A percentile compares a stretch with the other conserved stretches of the same genome.
Evolutionary conservation across 176 grass and related monocot species (phyloP).

Genomic region (Alopecurus myosuroides): DNA sequence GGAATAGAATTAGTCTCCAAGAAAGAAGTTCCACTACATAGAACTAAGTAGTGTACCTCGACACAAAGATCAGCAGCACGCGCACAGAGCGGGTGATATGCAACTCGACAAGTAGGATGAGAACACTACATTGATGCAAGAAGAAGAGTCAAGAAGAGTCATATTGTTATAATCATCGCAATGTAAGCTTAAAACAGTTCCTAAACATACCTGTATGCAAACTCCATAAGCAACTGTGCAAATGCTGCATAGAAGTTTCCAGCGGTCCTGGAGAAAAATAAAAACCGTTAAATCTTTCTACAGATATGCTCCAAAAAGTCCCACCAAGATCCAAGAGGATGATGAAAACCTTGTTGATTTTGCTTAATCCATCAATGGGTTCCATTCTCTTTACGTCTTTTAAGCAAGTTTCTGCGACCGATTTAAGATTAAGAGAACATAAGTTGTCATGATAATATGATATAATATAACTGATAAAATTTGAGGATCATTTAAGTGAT

Average conservation of each 20-base stretch:
- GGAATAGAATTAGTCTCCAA: slow-evolving; percentile 5
- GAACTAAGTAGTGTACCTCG: slow-evolving; percentile 54
- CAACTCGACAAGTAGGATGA: slow-evolving; percentile 90
- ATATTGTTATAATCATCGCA: slow-evolving; percentile 23
- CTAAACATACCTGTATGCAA: slow-evolving; percentile 84
- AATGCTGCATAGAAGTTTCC: slow-evolving; percentile 99
- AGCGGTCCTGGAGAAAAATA: slow-evolving; percentile 63
- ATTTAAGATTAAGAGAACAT: slow-evolving; percentile 30
- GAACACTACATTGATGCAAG: slow-evolving; percentile 63
- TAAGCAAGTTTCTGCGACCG: slow-evolving; percentile 86
- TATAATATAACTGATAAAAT: not conserved
- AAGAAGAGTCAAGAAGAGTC: slow-evolving; percentile 27
- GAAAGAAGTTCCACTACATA: slow-evolving; percentile 21
- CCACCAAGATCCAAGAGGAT: slow-evolving; percentile 11
- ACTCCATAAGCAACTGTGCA: slow-evolving; percentile 95
- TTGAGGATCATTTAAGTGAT: not conserved
- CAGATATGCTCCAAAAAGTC: slow-evolving; percentile 20
- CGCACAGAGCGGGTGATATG: slow-evolving; percentile 97
- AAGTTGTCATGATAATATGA: slow-evolving; percentile 17
- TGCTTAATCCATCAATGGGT: slow-evolving; percentile 93
- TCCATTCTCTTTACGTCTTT: slow-evolving; percentile 97
- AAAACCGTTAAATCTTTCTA: slow-evolving; percentile 19
- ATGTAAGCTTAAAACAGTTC: slow-evolving; percentile 26
- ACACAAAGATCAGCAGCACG: slow-evolving; percentile 99
- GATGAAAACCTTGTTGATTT: slow-evolving; percentile 80